Conservation (phyloP, 139 green algal species). For the Protoeuglena noctilucae region DNA sequence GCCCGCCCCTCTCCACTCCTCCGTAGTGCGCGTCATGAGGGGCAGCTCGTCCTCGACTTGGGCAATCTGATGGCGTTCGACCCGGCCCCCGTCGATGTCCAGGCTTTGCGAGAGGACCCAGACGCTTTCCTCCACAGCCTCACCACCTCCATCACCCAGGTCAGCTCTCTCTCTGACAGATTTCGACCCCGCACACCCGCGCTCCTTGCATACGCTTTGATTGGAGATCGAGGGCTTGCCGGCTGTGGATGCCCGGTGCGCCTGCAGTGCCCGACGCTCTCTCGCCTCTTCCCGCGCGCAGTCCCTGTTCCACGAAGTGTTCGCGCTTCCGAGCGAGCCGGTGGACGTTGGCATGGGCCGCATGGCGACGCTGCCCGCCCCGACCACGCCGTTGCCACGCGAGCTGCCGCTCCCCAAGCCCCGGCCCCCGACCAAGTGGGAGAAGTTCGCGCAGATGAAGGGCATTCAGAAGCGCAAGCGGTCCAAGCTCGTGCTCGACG, state of each 20-base stretch:
- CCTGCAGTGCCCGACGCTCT: no score
- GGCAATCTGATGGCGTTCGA: constrained; percentile 68
- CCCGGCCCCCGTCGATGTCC: constrained; percentile 33
- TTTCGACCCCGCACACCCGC: no score
- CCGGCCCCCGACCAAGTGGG: constrained; percentile 71
- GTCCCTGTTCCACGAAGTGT: constrained; percentile 5
- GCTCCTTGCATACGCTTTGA: no score
- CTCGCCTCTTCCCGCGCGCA: no score
- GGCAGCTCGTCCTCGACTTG: constrained; percentile 60
- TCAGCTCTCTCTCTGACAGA: no score
- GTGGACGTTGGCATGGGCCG: constrained; percentile 25
- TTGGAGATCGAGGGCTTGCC: no score
- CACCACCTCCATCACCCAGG: background rate
- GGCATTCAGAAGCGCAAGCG: constrained; percentile 80
- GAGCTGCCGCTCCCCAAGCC: constrained; percentile 68
- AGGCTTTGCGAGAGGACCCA: background rate
- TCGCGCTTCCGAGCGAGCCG: constrained; percentile 5
- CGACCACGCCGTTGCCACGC: constrained; percentile 50
- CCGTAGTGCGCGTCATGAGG: constrained; percentile 24
- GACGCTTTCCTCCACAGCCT: background rate
- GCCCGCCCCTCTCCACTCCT: no score
- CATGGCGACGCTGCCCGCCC: constrained; percentile 50
- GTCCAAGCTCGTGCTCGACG: constrained; percentile 73
- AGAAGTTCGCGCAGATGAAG: constrained; percentile 85
- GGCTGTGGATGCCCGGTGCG: no score